Evolutionary conservation across 2,329 filamentous ascomycete species (phyloP), one percentile per base, ranked within the genome.

Genomic region (Colletotrichum ledebouriae): DNA sequence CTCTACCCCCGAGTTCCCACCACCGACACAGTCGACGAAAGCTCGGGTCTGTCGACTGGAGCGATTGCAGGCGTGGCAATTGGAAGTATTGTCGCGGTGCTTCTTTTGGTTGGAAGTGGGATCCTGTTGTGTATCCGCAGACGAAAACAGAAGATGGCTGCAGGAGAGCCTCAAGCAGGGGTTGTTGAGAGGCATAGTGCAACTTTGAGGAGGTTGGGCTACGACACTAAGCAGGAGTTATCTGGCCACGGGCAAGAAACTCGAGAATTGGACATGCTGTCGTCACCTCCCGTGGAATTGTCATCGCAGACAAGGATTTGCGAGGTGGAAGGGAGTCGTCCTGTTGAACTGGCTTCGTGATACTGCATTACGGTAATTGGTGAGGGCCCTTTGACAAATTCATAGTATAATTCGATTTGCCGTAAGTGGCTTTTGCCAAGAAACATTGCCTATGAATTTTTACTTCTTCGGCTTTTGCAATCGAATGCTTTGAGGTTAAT

Each of bases 11-110:
- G 47, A 12, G 22, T 34, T 11, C 53, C 53, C 20, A 52, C 9
- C 1, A n/a, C 13, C 12, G 17, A 10, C 3, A 52, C 41, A 25
- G 57, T 15, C 37, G 37, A 39, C 13, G 37, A 13, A 6, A 33
- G 15, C 4, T 34, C 47, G 2, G n/a, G 57, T 3, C 9, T 66
- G 11, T 55, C 63, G 12, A 33, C 39, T 2, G 57, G 63, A 4
- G 41, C 57, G 6, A 22, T 66, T 12, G 63, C 63, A 6, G 63
- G 63, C 13, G 50, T 34, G 12, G 49, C 41, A 2, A 20, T 61
- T 10, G 63, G 49, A 10, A 41, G 20, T 5, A 22, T 56, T 1
- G 6, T 20, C 20, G 41, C 11, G 12, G 33, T 12, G 1, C 29
- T 66, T 3, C 3, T 25, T 10, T 41, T 66, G 0, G 7, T 61